Evolutionary conservation across 75 land plant genomes (phyloP).

Genomic region (Cryptomeria japonica): DNA sequence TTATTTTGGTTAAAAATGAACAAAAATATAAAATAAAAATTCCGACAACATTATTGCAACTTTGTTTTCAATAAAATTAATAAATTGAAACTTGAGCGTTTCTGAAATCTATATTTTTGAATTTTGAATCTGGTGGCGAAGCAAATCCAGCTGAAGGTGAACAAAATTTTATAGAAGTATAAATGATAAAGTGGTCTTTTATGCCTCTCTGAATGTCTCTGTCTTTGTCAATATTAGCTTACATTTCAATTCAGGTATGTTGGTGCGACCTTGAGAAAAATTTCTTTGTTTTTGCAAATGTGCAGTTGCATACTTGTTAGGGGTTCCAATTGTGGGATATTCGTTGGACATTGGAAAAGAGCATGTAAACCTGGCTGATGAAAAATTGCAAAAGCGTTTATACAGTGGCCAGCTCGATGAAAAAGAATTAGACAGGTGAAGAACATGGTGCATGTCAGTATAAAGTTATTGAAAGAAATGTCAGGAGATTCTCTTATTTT

Average conservation of each 20-base stretch:
- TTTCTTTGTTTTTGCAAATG: background rate
- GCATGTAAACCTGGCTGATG: constrained; percentile 85
- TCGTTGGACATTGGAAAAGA: constrained; percentile 94
- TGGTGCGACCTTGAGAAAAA: background rate
- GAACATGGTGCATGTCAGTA: background rate
- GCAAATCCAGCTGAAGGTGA: background rate
- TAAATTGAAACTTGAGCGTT: background rate
- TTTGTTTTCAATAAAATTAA: too few relatives aligned
- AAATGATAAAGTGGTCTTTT: background rate
- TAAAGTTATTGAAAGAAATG: background rate
- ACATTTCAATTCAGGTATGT: background rate
- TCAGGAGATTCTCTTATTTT: background rate
- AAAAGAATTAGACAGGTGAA: constrained; percentile 85
- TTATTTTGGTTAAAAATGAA: background rate
- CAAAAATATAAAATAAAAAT: too few relatives aligned
- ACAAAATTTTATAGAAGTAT: background rate
- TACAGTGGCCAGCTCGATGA: constrained; percentile 85
- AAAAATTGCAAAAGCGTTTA: constrained; percentile 73
- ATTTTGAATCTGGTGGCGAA: background rate
- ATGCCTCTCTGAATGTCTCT: background rate
- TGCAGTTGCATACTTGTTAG: constrained; percentile 87
- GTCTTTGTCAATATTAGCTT: background rate
- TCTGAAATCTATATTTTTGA: too few relatives aligned
- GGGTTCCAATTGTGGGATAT: constrained; percentile 86
- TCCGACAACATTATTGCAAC: background rate